These are phyloP conservation scores for Ganoderma sinense DNA, from an alignment of 1,284 basidiomycete genomes.

Conservation along the genomic window DNA sequence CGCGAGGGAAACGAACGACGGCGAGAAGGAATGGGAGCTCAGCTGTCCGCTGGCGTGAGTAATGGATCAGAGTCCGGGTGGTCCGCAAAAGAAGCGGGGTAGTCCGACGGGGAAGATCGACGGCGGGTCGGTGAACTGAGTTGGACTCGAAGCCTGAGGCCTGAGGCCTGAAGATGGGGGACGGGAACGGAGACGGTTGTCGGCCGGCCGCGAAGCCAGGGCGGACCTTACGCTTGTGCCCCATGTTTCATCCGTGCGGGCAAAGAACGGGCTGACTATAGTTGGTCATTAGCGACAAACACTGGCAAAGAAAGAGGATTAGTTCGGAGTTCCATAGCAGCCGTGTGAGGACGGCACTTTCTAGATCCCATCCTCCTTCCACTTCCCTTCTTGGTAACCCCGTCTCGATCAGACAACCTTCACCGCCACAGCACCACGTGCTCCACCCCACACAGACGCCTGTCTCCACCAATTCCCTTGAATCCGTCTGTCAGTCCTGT, in stretches of 20 bases:
- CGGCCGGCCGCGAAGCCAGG: slow-evolving; percentile 4
- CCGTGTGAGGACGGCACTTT: not conserved
- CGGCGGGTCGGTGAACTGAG: not conserved
- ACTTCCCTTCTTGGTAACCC: not conserved
- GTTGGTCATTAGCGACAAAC: slow-evolving; percentile 7
- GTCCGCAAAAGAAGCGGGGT: slow-evolving; percentile 7
- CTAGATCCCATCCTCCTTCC: slow-evolving; percentile 1
- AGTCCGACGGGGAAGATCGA: slow-evolving; percentile 8
- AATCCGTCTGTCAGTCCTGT: not conserved
- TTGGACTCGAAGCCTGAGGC: too few relatives aligned
- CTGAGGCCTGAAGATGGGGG: slow-evolving; percentile 2
- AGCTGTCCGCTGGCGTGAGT: slow-evolving; percentile 16
- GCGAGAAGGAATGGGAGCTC: slow-evolving; percentile 26
- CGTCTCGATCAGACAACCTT: not conserved
- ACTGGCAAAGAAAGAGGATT: not conserved
- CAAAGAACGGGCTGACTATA: not conserved
- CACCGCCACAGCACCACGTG: slow-evolving; percentile 26
- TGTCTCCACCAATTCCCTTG: not conserved
- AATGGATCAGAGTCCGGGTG: slow-evolving; percentile 15
- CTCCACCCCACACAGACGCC: slow-evolving; percentile 23
- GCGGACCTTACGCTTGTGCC: slow-evolving; percentile 11
- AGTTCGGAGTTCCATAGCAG: not conserved
- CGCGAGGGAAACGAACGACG: slow-evolving; percentile 18
- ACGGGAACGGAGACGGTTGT: slow-evolving; percentile 10
- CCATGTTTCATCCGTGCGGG: not conserved